These are phyloP conservation scores for Trypanosoma melophagium DNA, from an alignment of 208 protist genomes.

Conservation along the genomic window DNA sequence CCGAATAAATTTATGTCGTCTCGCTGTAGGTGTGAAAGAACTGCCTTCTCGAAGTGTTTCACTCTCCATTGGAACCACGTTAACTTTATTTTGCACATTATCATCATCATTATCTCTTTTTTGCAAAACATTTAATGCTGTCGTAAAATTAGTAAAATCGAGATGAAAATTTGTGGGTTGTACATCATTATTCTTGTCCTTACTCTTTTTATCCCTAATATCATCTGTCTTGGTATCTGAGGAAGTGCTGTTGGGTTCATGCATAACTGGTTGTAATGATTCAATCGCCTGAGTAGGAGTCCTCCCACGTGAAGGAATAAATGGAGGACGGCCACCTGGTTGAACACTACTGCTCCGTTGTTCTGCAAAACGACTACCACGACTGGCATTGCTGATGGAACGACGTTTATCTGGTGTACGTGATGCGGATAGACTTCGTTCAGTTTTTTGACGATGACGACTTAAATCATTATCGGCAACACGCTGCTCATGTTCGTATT, in stretches of 20 bases:
- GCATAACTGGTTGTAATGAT: not conserved
- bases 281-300: not conserved
- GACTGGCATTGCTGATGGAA: constrained; percentile 12
- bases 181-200: too few species aligned
- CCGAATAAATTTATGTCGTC: not conserved
- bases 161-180: not conserved
- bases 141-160: not conserved
- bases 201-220: too few species aligned
- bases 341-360: not conserved
- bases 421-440: constrained; percentile 16
- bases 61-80: not conserved
- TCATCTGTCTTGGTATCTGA: not conserved
- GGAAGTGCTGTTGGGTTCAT: not conserved
- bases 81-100: too few species aligned
- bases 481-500: constrained; percentile 13
- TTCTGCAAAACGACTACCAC: constrained; percentile 10
- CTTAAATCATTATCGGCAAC: constrained; percentile 19
- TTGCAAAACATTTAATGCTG: too few species aligned
- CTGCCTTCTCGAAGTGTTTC: not conserved
- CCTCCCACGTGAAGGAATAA: not conserved
- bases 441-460: constrained; percentile 13
- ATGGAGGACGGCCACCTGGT: constrained; percentile 6
- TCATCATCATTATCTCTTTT: too few species aligned
- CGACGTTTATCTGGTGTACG: constrained; percentile 9
- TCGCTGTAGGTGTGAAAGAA: not conserved